Conservation (phyloP, 176 grass and related monocot species). For the Zoysia pacifica region DNA sequence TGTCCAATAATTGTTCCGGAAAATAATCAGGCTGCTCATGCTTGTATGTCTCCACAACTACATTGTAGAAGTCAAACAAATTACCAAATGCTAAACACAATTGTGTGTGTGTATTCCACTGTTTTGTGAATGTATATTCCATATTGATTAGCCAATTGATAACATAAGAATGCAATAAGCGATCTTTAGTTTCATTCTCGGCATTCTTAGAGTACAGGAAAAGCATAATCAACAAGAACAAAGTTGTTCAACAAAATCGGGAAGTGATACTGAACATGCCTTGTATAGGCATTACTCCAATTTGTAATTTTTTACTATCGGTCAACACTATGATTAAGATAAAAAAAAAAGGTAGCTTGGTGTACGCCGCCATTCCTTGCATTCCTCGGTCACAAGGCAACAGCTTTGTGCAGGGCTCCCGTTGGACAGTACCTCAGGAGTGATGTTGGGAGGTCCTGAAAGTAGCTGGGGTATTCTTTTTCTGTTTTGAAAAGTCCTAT, state of each 20-base stretch:
- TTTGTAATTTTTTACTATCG: neutral
- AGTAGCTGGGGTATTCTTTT: too few species aligned
- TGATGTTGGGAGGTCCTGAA: too few species aligned
- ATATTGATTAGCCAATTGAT: neutral
- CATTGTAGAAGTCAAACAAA: conserved; percentile 17
- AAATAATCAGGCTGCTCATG: conserved; percentile 63
- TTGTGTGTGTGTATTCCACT: neutral
- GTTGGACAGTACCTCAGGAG: too few species aligned
- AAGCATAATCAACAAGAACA: neutral
- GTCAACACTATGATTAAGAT: neutral
- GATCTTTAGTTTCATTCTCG: conserved; percentile 12
- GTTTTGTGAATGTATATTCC: too few species aligned
- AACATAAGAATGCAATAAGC: neutral
- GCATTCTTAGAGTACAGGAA: conserved; percentile 11
- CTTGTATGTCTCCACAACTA: conserved; percentile 57
- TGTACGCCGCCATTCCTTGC: too few species aligned
- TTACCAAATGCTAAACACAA: neutral
- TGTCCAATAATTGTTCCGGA: conserved; percentile 64
- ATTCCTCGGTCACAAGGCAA: too few species aligned
- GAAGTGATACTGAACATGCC: neutral
- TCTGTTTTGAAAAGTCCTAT: too few species aligned
- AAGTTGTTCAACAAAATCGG: neutral
- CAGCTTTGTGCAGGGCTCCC: too few species aligned
- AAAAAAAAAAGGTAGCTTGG: too few species aligned
- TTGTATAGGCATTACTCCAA: neutral